These are phyloP conservation scores for Taiozyma sp. DNA, from an alignment of 1,139 yeast genomes.

Conservation along the genomic window DNA sequence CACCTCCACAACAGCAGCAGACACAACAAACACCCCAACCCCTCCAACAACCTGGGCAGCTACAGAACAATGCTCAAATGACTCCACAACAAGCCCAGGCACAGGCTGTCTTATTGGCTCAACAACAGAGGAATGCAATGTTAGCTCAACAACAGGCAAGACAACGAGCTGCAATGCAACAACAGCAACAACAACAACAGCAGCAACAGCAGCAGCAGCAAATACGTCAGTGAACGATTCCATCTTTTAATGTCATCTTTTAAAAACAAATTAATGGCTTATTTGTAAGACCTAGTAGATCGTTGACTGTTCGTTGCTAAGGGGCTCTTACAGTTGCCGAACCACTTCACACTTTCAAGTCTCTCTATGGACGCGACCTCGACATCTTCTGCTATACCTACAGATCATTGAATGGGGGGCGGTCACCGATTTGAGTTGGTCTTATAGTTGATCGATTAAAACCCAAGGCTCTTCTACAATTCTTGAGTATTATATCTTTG, in stretches of 20 bases:
- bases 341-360: no score
- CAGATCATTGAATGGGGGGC: no score
- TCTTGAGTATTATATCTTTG: no score
- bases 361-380: no score
- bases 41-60: conserved; percentile 6
- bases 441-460: not conserved
- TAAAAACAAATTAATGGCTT: no score
- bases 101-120: conserved; percentile 5
- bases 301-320: no score
- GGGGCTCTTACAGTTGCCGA: no score
- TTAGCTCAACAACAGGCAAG: conserved; percentile 32
- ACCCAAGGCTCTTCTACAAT: not conserved
- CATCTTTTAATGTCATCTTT: not conserved
- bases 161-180: conserved; percentile 9
- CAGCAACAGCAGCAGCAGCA: no score
- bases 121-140: conserved; percentile 10
- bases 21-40: not conserved
- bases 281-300: not conserved
- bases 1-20: conserved; percentile 32
- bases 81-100: conserved; percentile 3
- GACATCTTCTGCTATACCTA: no score
- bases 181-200: conserved; percentile 12
- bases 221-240: not conserved
- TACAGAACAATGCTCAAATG: conserved; percentile 2
- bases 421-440: no score